Evolutionary conservation across 148 eudicot genomes (phyloP).

Genomic region (Dianthus caryophyllus): DNA sequence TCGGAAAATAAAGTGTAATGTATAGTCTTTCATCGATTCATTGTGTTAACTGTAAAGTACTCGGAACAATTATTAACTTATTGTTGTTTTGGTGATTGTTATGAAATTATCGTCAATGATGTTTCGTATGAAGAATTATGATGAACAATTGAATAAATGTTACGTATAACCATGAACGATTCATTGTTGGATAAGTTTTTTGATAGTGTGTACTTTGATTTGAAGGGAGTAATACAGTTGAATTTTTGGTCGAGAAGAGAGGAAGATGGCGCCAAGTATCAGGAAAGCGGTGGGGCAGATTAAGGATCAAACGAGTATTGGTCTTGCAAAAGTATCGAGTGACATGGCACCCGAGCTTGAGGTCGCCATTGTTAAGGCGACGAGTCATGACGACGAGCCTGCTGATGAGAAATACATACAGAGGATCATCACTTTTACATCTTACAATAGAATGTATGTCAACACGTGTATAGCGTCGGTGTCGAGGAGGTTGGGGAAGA

Average conservation of each 20-base stretch:
- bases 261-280: conserved; percentile 60
- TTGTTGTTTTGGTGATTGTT: too few species aligned
- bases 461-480: conserved; percentile 57
- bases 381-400: conserved; percentile 86
- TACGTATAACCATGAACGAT: not conserved
- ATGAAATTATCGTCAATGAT: too few species aligned
- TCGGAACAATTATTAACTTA: too few species aligned
- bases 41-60: too few species aligned
- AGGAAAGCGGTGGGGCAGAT: conserved; percentile 90
- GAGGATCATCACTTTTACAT: conserved; percentile 63
- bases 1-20: too few species aligned
- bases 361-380: conserved; percentile 86
- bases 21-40: too few species aligned
- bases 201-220: conserved; percentile 11
- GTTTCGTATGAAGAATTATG: too few species aligned
- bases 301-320: conserved; percentile 93
- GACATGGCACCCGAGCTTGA: conserved; percentile 91
- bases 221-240: not conserved
- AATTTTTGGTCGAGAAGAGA: conserved; percentile 11
- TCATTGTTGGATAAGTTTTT: not conserved
- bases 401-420: conserved; percentile 70
- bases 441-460: conserved; percentile 63
- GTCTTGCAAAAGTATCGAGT: conserved; percentile 80
- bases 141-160: not conserved
- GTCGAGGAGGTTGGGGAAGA: conserved; percentile 67